These are phyloP conservation scores for Zancudomyces culisetae DNA, from an alignment of 371 early-diverging fungal species.

Conservation along the genomic window DNA sequence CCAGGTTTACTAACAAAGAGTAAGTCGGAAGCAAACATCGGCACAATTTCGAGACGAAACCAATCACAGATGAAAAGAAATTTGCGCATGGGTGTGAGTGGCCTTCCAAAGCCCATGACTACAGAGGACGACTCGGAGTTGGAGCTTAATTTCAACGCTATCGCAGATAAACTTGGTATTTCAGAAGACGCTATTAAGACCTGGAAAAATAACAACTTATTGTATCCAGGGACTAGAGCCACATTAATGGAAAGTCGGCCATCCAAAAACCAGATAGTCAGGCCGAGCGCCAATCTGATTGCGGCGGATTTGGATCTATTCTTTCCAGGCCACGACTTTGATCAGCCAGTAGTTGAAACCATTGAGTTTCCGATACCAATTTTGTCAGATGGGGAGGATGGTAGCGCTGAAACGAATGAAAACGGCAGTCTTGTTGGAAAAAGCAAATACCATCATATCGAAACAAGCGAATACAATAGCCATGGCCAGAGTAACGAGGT, in stretches of 20 bases:
- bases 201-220: too few relatives aligned
- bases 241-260: conserved; percentile 16
- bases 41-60: too few relatives aligned
- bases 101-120: too few relatives aligned
- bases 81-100: too few relatives aligned
- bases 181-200: too few relatives aligned
- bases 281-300: conserved; percentile 55
- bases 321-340: conserved; percentile 59
- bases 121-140: too few relatives aligned
- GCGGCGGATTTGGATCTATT: conserved; percentile 48
- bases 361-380: conserved; percentile 9
- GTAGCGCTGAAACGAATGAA: neutral
- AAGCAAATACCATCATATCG: too few relatives aligned
- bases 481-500: neutral
- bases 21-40: too few relatives aligned
- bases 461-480: neutral
- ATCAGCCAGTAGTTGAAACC: conserved; percentile 41
- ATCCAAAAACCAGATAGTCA: conserved; percentile 24
- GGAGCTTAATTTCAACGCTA: too few relatives aligned
- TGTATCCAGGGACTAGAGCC: conserved; percentile 21
- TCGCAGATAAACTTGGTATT: too few relatives aligned
- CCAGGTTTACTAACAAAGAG: too few relatives aligned
- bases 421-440: neutral
- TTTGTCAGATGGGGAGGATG: neutral
- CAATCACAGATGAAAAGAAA: too few relatives aligned